Evolutionary conservation across 2,329 filamentous ascomycete genomes (phyloP), one percentile per base, ranked within the genome.

Genomic region (Hymenoscyphus infarciens): DNA sequence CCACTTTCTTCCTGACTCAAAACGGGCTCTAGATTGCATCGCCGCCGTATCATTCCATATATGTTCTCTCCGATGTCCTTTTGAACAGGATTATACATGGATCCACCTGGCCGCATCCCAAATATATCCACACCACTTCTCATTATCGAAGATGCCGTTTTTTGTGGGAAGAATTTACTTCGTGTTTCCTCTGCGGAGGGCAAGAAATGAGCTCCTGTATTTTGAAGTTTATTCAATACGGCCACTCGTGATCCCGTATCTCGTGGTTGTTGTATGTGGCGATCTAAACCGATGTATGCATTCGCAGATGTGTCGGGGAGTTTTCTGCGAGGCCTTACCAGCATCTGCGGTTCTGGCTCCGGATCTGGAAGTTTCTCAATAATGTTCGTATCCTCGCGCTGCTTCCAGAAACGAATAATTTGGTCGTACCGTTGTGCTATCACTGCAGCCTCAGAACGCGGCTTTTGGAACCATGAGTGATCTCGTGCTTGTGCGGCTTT

Each of bases 381-480:
- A 15, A 70, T 56, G 2, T 65, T 42, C n/a, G 68, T 61, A 6
- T 63, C 59, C 2, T 27, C 38, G n/a, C 71, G 67, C 60, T 65
- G 61, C 31, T 63, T 66, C 73, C 73, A 74, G 54, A 68, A 70
- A 33, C 64, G 53, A 25, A 66, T 67, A 8, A 69, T 65, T 61
- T 67, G 64, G 13, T 61, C 29, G 42, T 70, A 73, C 11, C 68
- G 63, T n/a, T 69, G 64, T 33, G 70, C 64, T 22, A 73, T 64
- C 5, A 65, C 59, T 11, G 39, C 39, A n/a, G 68, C 70, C 62
- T 73, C 70, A 1, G 63, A 49, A 10, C 29, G 52, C 22, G 69
- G 69, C 22, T 66, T 66, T 19, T 61, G 69, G 61, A 79, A 74
- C 78, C 78, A 81, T 35, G 61, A 45, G 66, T 80, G 77, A 19